These are phyloP conservation scores for Obelidium mucronatum DNA, from an alignment of 192 early-diverging fungal genomes.

Conservation along the genomic window DNA sequence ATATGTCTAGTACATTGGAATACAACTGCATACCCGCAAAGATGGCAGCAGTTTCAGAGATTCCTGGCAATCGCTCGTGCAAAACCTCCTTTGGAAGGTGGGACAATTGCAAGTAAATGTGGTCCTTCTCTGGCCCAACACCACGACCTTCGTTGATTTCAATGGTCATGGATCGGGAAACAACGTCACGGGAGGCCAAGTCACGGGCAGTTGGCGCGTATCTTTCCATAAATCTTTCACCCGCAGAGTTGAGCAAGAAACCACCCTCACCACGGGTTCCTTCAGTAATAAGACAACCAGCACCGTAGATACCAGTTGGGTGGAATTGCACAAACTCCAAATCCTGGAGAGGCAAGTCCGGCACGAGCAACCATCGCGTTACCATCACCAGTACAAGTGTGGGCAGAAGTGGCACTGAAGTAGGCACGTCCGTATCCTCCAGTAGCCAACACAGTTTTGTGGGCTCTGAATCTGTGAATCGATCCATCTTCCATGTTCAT, in stretches of 20 bases:
- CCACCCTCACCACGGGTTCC: slow-evolving; percentile 97
- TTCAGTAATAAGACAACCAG: slow-evolving; percentile 98
- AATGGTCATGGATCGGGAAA: slow-evolving; percentile 98
- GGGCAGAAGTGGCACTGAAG: slow-evolving; percentile 97
- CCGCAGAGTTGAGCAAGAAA: slow-evolving; percentile 92
- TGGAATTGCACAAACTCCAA: slow-evolving; percentile 99
- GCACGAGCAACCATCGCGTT: slow-evolving; percentile 99
- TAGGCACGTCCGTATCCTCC: slow-evolving; percentile 99
- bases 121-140: slow-evolving; percentile 94
- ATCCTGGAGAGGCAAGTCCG: slow-evolving; percentile 95
- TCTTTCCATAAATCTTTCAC: slow-evolving; percentile 99
- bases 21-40: slow-evolving; percentile 76
- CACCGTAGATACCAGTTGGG: slow-evolving; percentile 98
- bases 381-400: slow-evolving; percentile 99
- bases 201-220: slow-evolving; percentile 99
- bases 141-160: slow-evolving; percentile 98
- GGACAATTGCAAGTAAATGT: slow-evolving; percentile 95
- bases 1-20: neutral
- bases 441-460: slow-evolving; percentile 98
- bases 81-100: slow-evolving; percentile 93
- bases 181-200: slow-evolving; percentile 97
- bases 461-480: slow-evolving; percentile 94
- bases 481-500: slow-evolving; percentile 99
- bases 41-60: slow-evolving; percentile 98
- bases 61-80: slow-evolving; percentile 90